Conservation (phyloP, 2,329 filamentous ascomycete genomes). For the Microdochium trichocladiopsis region DNA sequence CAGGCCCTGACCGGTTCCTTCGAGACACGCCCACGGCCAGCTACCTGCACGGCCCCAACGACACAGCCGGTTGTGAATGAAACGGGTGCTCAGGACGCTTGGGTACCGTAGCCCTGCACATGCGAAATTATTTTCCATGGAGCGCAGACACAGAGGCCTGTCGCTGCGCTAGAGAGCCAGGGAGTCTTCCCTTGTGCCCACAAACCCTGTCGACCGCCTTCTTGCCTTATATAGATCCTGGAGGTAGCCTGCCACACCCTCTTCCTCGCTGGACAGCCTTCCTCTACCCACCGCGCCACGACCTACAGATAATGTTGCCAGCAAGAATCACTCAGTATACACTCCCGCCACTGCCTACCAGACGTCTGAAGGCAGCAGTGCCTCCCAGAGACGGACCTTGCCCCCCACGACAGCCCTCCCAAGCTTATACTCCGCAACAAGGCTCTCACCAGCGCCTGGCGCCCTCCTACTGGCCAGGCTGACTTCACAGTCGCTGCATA, state of each 20-base stretch:
- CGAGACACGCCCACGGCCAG: neutral
- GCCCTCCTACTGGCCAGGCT: neutral
- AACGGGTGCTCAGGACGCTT: neutral
- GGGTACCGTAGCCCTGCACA: neutral
- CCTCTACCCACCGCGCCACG: neutral
- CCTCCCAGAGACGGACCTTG: neutral
- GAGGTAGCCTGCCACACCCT: neutral
- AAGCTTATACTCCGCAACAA: neutral
- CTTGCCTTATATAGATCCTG: constrained; percentile 1
- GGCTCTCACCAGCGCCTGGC: neutral
- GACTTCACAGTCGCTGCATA: neutral
- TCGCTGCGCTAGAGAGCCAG: neutral
- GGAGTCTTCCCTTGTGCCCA: neutral
- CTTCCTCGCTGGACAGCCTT: neutral
- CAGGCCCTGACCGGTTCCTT: neutral
- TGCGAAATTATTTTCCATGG: constrained; percentile 1
- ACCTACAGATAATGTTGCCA: neutral
- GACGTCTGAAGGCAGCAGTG: neutral
- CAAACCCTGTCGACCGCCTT: neutral
- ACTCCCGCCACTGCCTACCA: neutral
- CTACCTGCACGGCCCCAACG: neutral
- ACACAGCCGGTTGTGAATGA: neutral
- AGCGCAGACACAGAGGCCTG: neutral
- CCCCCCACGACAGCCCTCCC: neutral
- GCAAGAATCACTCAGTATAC: neutral